Percentiles rank a stretch among this genome's conserved stretches.
These are phyloP conservation scores for Pseudogymnoascus sp. DNA, from an alignment of 2,329 filamentous ascomycete species.

Conservation along the genomic window DNA sequence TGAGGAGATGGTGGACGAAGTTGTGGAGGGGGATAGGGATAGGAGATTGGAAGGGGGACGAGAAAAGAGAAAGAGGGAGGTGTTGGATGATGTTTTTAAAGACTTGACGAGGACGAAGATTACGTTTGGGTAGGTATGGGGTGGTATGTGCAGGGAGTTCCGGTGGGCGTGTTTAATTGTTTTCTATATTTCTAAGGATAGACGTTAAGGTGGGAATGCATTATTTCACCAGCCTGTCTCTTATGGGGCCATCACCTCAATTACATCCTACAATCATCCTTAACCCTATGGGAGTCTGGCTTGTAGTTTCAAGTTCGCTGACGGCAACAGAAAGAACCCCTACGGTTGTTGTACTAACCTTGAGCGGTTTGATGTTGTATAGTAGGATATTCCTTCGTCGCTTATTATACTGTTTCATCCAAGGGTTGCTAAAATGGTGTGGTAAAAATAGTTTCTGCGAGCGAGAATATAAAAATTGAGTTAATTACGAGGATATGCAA, in stretches of 20 bases:
- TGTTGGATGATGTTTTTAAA: constrained; percentile 70
- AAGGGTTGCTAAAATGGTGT: background rate
- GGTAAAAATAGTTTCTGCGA: background rate
- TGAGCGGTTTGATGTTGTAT: background rate
- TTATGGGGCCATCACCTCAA: background rate
- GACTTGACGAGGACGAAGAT: constrained; percentile 67
- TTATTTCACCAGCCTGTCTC: background rate
- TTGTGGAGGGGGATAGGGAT: constrained; percentile 27
- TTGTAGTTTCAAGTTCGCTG: background rate
- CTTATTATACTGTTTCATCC: background rate
- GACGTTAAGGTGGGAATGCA: background rate
- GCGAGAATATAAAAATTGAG: background rate
- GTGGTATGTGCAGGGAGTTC: background rate
- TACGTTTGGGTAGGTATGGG: constrained; percentile 42
- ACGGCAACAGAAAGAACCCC: background rate
- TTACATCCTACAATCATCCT: background rate
- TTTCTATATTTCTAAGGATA: background rate
- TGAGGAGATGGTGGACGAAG: constrained; percentile 42
- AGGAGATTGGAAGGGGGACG: constrained; percentile 40
- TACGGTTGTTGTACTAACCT: background rate
- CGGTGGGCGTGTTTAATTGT: background rate
- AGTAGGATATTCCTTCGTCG: background rate
- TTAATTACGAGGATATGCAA: background rate
- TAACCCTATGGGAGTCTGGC: background rate
- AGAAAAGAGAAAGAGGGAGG: constrained; percentile 64